Evolutionary conservation across 2,329 filamentous ascomycete species (phyloP).

Genomic region (Pyrenochaeta sp.): DNA sequence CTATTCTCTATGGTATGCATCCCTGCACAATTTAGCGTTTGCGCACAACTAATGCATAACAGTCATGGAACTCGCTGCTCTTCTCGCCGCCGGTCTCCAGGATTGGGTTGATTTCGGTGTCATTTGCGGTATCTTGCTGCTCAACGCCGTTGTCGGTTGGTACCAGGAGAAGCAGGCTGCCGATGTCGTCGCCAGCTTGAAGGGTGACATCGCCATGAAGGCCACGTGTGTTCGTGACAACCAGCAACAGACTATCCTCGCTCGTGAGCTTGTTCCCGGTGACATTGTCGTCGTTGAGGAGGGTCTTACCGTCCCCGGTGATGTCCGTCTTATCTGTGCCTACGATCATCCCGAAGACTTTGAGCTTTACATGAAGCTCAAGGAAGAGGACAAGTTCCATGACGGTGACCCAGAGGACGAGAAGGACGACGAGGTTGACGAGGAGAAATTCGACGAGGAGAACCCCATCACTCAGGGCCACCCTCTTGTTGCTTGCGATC

Average conservation of each 20-base stretch:
- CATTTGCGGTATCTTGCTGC: conserved; percentile 76
- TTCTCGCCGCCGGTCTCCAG: conserved; percentile 75
- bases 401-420: conserved; percentile 67
- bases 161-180: conserved; percentile 84
- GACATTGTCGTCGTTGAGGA: conserved; percentile 79
- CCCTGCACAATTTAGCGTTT: conserved; percentile 14
- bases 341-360: conserved; percentile 73
- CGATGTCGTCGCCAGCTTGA: conserved; percentile 70
- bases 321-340: conserved; percentile 75
- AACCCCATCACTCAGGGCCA: conserved; percentile 65
- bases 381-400: conserved; percentile 59
- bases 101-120: conserved; percentile 80
- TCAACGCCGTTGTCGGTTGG: conserved; percentile 80
- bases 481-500: conserved; percentile 74
- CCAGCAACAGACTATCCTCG: conserved; percentile 71
- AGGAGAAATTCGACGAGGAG: conserved; percentile 65
- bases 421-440: conserved; percentile 66
- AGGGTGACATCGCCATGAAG: conserved; percentile 82
- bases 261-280: conserved; percentile 76
- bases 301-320: conserved; percentile 73
- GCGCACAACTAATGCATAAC: conserved; percentile 17
- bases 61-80: conserved; percentile 80
- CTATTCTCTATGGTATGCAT: conserved; percentile 76
- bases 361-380: conserved; percentile 70
- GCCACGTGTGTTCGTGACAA: conserved; percentile 73